Percentiles rank a stretch among this genome's conserved stretches.
Evolutionary conservation across 257 asterid genomes (phyloP).

Genomic region (Gentiana macrophylla): DNA sequence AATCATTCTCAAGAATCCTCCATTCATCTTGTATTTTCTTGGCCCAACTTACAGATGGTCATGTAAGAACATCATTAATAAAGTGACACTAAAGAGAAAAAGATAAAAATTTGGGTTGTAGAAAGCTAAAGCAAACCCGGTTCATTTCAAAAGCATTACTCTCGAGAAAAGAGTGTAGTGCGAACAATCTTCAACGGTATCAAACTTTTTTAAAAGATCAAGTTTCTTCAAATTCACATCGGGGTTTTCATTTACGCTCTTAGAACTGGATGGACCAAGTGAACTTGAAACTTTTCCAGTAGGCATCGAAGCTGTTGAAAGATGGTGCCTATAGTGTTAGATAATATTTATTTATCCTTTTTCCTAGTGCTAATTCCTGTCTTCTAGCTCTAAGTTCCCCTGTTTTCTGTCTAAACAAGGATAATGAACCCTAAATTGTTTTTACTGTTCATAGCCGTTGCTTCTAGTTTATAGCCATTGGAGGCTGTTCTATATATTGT

Average conservation of each 20-base stretch:
- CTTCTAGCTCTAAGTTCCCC: too few species aligned
- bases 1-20: constrained; percentile 76
- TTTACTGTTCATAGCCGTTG: too few species aligned
- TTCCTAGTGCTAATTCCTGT: too few species aligned
- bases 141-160: constrained; percentile 21
- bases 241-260: constrained; percentile 20
- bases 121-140: constrained; percentile 29
- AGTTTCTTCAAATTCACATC: constrained; percentile 39
- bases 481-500: too few species aligned
- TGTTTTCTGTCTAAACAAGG: too few species aligned
- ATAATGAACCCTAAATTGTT: too few species aligned
- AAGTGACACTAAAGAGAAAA: constrained; percentile 5
- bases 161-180: constrained; percentile 52
- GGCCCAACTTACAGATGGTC: constrained; percentile 67
- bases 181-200: constrained; percentile 56
- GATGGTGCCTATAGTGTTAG: too few species aligned
- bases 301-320: too few species aligned
- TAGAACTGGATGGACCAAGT: constrained; percentile 9
- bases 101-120: constrained; percentile 3
- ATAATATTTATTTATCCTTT: too few species aligned
- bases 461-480: too few species aligned
- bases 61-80: constrained; percentile 23
- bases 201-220: constrained; percentile 49
- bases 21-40: constrained; percentile 92
- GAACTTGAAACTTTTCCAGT: constrained; percentile 10